These are phyloP conservation scores for Nitzschia putrida DNA, from an alignment of 108 stramenopile species.

Conservation along the genomic window DNA sequence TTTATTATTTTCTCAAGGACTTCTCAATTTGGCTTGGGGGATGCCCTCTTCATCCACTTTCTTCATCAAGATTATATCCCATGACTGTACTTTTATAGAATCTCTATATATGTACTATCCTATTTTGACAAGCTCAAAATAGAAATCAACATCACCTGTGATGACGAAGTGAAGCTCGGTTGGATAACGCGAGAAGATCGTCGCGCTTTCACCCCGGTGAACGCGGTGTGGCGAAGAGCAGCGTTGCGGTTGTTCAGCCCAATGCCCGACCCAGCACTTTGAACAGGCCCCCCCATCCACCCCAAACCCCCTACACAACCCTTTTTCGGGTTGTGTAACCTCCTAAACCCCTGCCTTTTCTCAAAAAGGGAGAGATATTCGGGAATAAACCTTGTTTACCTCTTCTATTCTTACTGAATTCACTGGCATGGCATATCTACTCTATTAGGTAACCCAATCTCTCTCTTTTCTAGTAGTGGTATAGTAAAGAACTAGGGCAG, in stretches of 20 bases:
- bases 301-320: not conserved
- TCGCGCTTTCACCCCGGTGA: constrained; percentile 24
- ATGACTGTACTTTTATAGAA: constrained; percentile 51
- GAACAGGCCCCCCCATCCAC: constrained; percentile 39
- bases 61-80: not conserved
- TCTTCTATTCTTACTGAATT: no score
- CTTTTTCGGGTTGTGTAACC: no score
- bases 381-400: no score
- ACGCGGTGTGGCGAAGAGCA: constrained; percentile 40
- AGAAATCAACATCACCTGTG: constrained; percentile 50
- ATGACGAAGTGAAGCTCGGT: constrained; percentile 45
- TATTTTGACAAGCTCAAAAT: constrained; percentile 43
- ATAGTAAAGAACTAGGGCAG: no score
- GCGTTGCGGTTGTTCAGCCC: constrained; percentile 20
- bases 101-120: constrained; percentile 48
- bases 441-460: no score
- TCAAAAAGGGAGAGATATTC: no score
- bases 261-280: constrained; percentile 46
- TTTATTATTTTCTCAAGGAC: no score
- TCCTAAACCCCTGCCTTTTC: no score
- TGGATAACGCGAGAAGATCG: constrained; percentile 47
- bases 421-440: no score
- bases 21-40: no score
- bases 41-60: no score
- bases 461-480: no score